Evolutionary conservation across 352 stramenopile genomes (phyloP).

Genomic region (Globisporangium paroecandrum): DNA sequence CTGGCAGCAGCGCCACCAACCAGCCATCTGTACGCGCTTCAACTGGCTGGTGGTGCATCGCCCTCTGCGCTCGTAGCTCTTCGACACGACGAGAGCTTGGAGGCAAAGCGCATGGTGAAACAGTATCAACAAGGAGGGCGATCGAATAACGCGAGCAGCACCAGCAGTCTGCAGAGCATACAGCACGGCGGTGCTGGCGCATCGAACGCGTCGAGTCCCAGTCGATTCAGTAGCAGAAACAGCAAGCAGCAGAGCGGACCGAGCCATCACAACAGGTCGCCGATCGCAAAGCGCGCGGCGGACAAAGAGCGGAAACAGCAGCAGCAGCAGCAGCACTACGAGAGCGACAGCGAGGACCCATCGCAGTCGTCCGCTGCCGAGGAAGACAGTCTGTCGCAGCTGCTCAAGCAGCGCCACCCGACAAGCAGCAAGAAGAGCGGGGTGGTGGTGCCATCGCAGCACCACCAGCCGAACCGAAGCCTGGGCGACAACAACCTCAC

Average conservation of each 20-base stretch:
- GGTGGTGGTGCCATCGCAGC: slow-evolving; percentile 1
- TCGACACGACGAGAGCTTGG: slow-evolving; percentile 12
- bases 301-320: slow-evolving; percentile 7
- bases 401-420: slow-evolving; percentile 20
- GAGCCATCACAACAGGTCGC: slow-evolving; percentile 5
- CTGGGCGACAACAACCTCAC: slow-evolving; percentile 16
- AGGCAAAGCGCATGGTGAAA: slow-evolving; percentile 11
- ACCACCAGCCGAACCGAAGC: neutral
- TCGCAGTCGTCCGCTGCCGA: slow-evolving; percentile 11
- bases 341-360: slow-evolving; percentile 12
- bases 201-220: neutral
- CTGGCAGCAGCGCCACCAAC: neutral
- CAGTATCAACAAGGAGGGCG: neutral
- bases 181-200: neutral
- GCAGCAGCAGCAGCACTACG: slow-evolving; percentile 6
- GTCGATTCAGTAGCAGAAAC: neutral
- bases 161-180: slow-evolving; percentile 15
- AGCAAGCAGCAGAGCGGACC: neutral
- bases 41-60: neutral
- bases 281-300: neutral
- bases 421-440: neutral
- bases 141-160: slow-evolving; percentile 20
- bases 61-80: neutral
- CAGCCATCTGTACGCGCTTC: slow-evolving; percentile 8
- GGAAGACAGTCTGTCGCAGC: slow-evolving; percentile 27